Base-by-base conservation (phyloP, 768 basidiomycete species). In the Sarcomyxa edulis region DNA sequence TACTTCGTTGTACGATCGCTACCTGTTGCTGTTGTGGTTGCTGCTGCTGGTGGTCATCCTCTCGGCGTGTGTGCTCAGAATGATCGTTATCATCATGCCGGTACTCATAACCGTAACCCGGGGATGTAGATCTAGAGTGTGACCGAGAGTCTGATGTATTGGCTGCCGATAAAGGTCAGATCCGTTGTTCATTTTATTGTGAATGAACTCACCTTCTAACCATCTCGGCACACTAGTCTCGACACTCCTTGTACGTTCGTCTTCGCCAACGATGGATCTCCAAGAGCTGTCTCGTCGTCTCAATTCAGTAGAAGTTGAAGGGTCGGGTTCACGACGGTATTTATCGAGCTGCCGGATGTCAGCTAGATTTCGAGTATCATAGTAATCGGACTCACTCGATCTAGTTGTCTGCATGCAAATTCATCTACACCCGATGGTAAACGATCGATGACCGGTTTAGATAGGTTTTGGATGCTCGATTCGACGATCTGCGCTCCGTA, bases 401-500 rank as follows among this genome's bases (percentile, higher is more conserved):
- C 89, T 27, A 94, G 70, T 55, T 93, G 89, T 42, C 88, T 72
- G 54, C 86, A 89, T 2, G 91, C 90, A 58, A 92, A 92, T 43
- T 89, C 88, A 45, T 93, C 91, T 19, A 85, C 80, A 42, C 70
- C 73, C 33, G 86, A 82, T 7, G 87, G 85, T 0, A 92, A 67
- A 19, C 83, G 74, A 40, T 85, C 76, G 35, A 91, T 83, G 33
- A 90, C 89, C 19, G 89, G 89, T 12, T 80, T 71, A 19, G 87
- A 86, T 27, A 92, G 79, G 12, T 80, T 73, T 57, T 83, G 85
- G 26, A 92, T 80, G 39, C 84, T 81, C 3, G 80, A 84, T 58
- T 91, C 90, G 62, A 91, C 75, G 74, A 91, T 84, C 59, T 84
- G 83, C 12, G 85, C 88, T 34, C 90, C 86, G 52, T 89, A 90